Base-by-base conservation (phyloP, 2,329 filamentous ascomycete species). In the Hymenoscyphus linearis region DNA sequence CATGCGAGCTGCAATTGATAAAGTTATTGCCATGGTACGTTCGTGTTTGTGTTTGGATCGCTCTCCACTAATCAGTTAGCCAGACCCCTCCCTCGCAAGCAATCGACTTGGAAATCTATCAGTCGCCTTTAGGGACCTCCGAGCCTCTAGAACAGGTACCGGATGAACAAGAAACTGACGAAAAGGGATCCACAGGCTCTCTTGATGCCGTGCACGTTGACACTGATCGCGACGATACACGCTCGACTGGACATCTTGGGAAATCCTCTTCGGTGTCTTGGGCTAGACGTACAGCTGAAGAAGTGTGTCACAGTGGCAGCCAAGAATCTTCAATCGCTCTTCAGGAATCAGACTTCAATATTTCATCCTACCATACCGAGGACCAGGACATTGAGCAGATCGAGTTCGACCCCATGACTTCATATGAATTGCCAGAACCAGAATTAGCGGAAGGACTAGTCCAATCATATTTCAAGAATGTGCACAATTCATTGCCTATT, bases 151-250 rank as follows among this genome's bases (percentile, higher is more conserved):
- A 57, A 47, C 35, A 40, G 22, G 27, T 60, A 25, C 25, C 25
- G 16, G 57, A 54, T 12, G 63, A 62, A 5, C 63, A 64, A 12
- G 53, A 62, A n/a, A 59, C 64, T 2, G 60, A 60, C 13, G 64
- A 65, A 52, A 61, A 59, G 5, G 69, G 67, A n/a, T 70, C 69
- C 2, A 70, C 65, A n/a, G 65, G 65, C 4, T 68, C 69, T 22
- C 16, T 68, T 2, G 69, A 70, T 59, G 63, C 59, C n/a, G 61
- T 65, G 31, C 60, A 67, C 56, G 50, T 66, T 4, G 67, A 70
- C 54, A 61, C 60, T 3, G 67, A 70, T 58, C 64, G 53, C 50
- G 66, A 68, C 26, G 65, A 68, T 18, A 69, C 58, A 1, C 52
- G 65, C 52, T 62, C 65, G 12, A 67, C 59, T 3, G 68, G 67